A percentile compares a stretch with the other conserved stretches of the same genome.
Evolutionary conservation across 2,329 filamentous ascomycete species (phyloP).

Genomic region (Clarireedia paspali): DNA sequence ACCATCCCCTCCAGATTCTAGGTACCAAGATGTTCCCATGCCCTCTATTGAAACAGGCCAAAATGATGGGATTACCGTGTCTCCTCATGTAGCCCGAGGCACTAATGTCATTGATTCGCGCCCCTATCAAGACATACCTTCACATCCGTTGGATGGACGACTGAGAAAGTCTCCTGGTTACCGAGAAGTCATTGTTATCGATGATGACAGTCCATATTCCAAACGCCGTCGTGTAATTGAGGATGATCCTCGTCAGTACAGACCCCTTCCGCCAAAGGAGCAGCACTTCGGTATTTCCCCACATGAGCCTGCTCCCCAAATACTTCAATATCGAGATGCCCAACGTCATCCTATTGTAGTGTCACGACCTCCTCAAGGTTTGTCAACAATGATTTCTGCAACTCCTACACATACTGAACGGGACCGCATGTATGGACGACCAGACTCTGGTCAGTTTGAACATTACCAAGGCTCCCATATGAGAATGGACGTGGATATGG

Average conservation of each 20-base stretch:
- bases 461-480: constrained; percentile 12
- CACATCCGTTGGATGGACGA: constrained; percentile 16
- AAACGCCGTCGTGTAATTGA: constrained; percentile 27
- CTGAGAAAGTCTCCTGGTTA: constrained; percentile 18
- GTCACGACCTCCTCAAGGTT: constrained; percentile 24
- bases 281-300: constrained; percentile 12
- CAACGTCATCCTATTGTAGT: constrained; percentile 19
- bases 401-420: constrained; percentile 15
- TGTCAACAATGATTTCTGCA: constrained; percentile 17
- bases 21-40: constrained; percentile 28
- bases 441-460: constrained; percentile 13
- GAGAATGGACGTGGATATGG: constrained; percentile 14
- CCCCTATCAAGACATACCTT: constrained; percentile 16
- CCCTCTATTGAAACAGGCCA: constrained; percentile 27
- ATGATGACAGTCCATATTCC: constrained; percentile 25
- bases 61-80: constrained; percentile 17
- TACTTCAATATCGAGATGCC: constrained; percentile 13
- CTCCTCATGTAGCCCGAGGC: constrained; percentile 17
- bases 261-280: constrained; percentile 21
- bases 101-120: constrained; percentile 9
- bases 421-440: constrained; percentile 23
- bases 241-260: constrained; percentile 22
- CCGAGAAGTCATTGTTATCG: constrained; percentile 25
- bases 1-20: constrained; percentile 20
- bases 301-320: constrained; percentile 12